phyloP scores from a whole-genome alignment of 2,329 filamentous ascomycete species.

The Seiridium unicorne region DNA sequence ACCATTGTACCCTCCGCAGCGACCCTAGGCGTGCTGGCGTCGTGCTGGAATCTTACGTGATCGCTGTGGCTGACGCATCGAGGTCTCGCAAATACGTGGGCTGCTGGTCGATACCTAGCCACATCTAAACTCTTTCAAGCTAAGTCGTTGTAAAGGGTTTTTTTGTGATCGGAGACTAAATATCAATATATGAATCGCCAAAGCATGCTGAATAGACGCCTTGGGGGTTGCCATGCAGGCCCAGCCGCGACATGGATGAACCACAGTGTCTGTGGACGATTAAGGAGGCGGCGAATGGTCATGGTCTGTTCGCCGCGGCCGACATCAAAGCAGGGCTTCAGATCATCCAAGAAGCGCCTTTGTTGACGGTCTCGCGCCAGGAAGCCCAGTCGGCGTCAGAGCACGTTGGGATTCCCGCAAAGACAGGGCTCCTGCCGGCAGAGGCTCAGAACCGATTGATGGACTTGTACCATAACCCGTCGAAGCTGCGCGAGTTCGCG shows the following conservation, averaged over 20 bases:
- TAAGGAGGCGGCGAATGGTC: not conserved
- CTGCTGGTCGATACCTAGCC: not conserved
- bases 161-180: not conserved
- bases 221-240: not conserved
- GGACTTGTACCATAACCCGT: constrained; percentile 1
- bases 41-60: not conserved
- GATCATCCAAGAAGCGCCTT: constrained; percentile 3
- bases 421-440: not conserved
- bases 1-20: too few relatives aligned
- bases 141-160: not conserved
- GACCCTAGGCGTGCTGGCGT: too few relatives aligned
- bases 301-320: not conserved
- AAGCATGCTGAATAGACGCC: not conserved
- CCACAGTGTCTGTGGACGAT: not conserved
- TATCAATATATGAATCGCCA: not conserved
- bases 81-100: too few relatives aligned
- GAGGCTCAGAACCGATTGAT: not conserved
- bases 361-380: not conserved
- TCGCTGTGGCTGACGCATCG: not conserved
- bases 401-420: not conserved
- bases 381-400: not conserved
- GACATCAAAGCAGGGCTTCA: not conserved
- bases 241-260: not conserved
- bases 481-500: not conserved
- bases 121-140: not conserved